These are phyloP conservation scores for Glonium stellatum DNA, from an alignment of 495 filamentous ascomycete genomes.

Conservation along the genomic window DNA sequence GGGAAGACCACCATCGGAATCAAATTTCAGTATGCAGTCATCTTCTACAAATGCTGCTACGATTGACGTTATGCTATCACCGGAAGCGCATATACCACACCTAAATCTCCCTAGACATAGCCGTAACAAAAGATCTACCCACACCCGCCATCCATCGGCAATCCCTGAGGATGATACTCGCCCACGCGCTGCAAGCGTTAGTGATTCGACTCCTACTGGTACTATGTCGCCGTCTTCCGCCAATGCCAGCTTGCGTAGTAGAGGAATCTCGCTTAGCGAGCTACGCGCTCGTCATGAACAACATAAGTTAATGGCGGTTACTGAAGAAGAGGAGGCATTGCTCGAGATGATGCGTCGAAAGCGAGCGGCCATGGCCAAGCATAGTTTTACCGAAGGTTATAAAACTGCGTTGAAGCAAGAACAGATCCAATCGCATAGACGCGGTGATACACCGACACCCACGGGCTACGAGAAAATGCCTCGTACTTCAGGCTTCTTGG, in stretches of 20 bases:
- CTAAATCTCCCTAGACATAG: constrained; percentile 8
- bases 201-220: constrained; percentile 5
- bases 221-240: constrained; percentile 13
- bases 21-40: constrained; percentile 16
- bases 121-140: constrained; percentile 16
- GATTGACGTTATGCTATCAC: constrained; percentile 28
- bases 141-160: constrained; percentile 22
- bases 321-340: constrained; percentile 74
- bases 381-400: constrained; percentile 55
- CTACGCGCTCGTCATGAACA: constrained; percentile 11
- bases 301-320: constrained; percentile 71
- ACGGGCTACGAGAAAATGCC: background rate
- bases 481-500: constrained; percentile 25
- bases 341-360: constrained; percentile 75
- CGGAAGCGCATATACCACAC: constrained; percentile 14
- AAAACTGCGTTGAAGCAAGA: constrained; percentile 27
- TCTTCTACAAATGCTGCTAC: constrained; percentile 23
- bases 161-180: constrained; percentile 22
- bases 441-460: constrained; percentile 8
- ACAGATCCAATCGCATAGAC: background rate
- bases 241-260: constrained; percentile 13
- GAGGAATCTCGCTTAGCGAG: constrained; percentile 17
- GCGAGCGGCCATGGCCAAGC: constrained; percentile 67
- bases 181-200: constrained; percentile 7
- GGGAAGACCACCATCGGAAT: constrained; percentile 10